These are phyloP conservation scores for Phytophthora pistaciae DNA, from an alignment of 352 stramenopile species.

Conservation along the genomic window DNA sequence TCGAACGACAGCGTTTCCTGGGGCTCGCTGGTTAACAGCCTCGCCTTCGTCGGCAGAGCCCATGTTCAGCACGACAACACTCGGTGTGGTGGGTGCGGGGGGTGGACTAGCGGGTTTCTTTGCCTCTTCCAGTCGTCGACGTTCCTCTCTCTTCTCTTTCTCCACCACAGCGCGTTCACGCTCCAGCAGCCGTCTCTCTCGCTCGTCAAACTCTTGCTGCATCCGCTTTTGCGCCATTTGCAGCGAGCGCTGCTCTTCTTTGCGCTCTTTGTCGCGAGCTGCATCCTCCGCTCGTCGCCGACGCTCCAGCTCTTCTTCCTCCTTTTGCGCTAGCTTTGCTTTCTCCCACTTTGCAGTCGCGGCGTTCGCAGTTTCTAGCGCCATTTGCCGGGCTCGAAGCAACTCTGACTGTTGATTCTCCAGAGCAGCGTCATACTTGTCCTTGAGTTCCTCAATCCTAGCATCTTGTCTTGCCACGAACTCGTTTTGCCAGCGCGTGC, in stretches of 20 bases:
- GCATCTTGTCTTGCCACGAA: constrained; percentile 79
- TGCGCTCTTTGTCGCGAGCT: constrained; percentile 44
- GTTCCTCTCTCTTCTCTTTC: constrained; percentile 50
- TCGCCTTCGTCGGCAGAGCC: constrained; percentile 43
- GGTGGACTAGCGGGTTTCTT: constrained; percentile 18
- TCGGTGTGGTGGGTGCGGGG: constrained; percentile 34
- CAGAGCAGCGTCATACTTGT: constrained; percentile 74
- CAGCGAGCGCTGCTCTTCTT: constrained; percentile 49
- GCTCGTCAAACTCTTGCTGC: constrained; percentile 62
- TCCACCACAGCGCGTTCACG: constrained; percentile 56
- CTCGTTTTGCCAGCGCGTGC: constrained; percentile 74
- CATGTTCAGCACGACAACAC: constrained; percentile 72
- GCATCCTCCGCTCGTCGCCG: constrained; percentile 37
- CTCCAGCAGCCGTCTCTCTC: constrained; percentile 59
- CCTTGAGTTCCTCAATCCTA: constrained; percentile 68
- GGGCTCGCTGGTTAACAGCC: constrained; percentile 21
- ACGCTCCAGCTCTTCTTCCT: constrained; percentile 51
- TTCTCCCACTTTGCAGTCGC: constrained; percentile 65
- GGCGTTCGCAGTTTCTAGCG: constrained; percentile 53
- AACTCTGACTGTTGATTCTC: constrained; percentile 70
- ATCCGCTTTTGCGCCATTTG: constrained; percentile 47
- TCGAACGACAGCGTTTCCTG: constrained; percentile 29
- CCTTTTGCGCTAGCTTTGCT: constrained; percentile 42
- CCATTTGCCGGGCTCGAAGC: constrained; percentile 54
- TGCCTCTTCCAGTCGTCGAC: constrained; percentile 23